Percentiles rank a stretch among this genome's conserved stretches.
phyloP scores from a whole-genome alignment of 2,329 filamentous ascomycete species.

The Fusarium pilosicola region DNA sequence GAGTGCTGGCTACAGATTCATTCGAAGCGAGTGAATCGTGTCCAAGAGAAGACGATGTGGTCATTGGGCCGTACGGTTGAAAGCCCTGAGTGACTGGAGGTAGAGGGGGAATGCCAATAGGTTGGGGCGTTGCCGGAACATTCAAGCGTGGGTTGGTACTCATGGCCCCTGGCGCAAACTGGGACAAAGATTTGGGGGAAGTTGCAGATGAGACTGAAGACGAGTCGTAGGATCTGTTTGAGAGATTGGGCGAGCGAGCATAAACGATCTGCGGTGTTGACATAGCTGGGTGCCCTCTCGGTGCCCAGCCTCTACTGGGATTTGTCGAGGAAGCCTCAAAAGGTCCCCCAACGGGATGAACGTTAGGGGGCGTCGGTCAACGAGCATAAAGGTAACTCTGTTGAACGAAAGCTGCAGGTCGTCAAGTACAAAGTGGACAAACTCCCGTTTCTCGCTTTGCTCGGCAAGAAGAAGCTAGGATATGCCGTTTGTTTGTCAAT shows the following conservation, averaged over 20 bases:
- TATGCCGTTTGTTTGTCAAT: constrained; percentile 37
- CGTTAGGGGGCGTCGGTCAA: constrained; percentile 35
- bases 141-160: constrained; percentile 61
- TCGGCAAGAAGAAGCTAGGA: constrained; percentile 20
- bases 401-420: constrained; percentile 31
- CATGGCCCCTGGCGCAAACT: constrained; percentile 64
- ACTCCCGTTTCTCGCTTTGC: constrained; percentile 27
- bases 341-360: constrained; percentile 28
- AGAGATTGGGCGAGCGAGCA: constrained; percentile 69
- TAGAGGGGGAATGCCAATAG: constrained; percentile 63
- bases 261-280: constrained; percentile 66
- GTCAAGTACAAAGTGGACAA: constrained; percentile 33
- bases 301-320: constrained; percentile 26
- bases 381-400: constrained; percentile 41
- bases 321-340: constrained; percentile 29
- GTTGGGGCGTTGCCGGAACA: constrained; percentile 60
- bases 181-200: constrained; percentile 65
- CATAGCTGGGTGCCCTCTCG: constrained; percentile 52
- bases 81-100: constrained; percentile 60
- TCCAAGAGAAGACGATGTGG: constrained; percentile 61
- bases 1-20: constrained; percentile 66
- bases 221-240: constrained; percentile 71
- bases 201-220: constrained; percentile 71
- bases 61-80: constrained; percentile 64
- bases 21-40: constrained; percentile 69